Conservation (phyloP, 2,329 filamentous ascomycete genomes). For the Neonectria hederae region DNA sequence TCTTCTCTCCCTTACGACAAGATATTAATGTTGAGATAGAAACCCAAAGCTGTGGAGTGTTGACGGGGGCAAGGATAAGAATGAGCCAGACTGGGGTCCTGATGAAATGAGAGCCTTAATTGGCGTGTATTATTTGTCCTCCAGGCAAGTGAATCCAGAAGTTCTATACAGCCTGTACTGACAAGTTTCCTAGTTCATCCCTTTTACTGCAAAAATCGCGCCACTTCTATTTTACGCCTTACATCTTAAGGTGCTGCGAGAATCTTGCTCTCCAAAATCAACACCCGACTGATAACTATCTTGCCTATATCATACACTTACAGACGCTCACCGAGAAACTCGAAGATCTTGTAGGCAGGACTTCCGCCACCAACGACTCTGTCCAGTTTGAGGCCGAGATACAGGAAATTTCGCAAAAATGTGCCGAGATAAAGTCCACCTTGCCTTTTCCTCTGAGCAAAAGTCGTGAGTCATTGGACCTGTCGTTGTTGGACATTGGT, state of each 20-base stretch:
- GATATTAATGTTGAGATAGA: background rate
- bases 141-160: slow-evolving; percentile 27
- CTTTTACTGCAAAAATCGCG: slow-evolving; percentile 45
- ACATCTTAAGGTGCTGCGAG: slow-evolving; percentile 40
- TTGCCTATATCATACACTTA: slow-evolving; percentile 38
- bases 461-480: slow-evolving; percentile 36
- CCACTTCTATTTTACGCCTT: slow-evolving; percentile 33
- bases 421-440: slow-evolving; percentile 29
- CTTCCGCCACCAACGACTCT: background rate
- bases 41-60: slow-evolving; percentile 41
- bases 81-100: slow-evolving; percentile 37
- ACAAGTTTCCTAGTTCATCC: slow-evolving; percentile 33
- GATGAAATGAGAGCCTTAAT: slow-evolving; percentile 44
- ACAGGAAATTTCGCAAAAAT: slow-evolving; percentile 21
- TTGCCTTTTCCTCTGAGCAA: slow-evolving; percentile 42
- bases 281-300: slow-evolving; percentile 37
- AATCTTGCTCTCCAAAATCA: slow-evolving; percentile 27
- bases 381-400: slow-evolving; percentile 20
- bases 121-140: slow-evolving; percentile 45
- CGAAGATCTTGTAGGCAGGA: slow-evolving; percentile 33
- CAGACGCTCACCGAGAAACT: slow-evolving; percentile 41
- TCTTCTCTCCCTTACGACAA: background rate
- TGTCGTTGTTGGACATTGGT: background rate
- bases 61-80: slow-evolving; percentile 28
- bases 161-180: rapidly evolving